Evolutionary conservation across 2,329 filamentous ascomycete genomes (phyloP), one percentile per base, ranked within the genome.

Genomic region (Hypoxylon sp.): DNA sequence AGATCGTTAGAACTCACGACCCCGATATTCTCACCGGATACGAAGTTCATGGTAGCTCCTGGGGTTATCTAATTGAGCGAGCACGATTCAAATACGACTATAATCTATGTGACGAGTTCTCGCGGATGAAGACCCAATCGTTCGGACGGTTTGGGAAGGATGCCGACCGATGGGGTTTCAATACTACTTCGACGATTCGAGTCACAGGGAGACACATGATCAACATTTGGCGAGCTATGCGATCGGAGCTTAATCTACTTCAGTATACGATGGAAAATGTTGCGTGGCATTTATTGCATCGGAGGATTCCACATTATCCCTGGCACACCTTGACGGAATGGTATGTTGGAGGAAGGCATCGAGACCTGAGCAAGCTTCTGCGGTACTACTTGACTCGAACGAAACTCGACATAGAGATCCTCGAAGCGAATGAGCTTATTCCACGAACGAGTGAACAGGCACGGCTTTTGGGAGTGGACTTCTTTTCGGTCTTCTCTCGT

Each of bases 251-350:
- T 28, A 97, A 94, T 72, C 82, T 99, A 28, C 85, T 97, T 10
- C 94, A 98, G 76, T 98, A 99, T 76, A 97, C 93, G 0, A 92
- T 98, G 89, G 96, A 98, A 79, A 98, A 97, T 74, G 93, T 98
- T 3, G 93, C 89, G 0, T 98, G 97, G 83, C 94, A 98, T 80
- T 80, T 98, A 0, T 85, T 99, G 1, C 94, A 97, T 73, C 89
- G 89, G 32, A 89, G 95, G 2, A 91, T 98, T 53, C 96, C 96
- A 5, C 93, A 97, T 77, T 98, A 97, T 77, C 85, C 90, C 1
- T 93, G 92, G 81, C 85, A 86, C 30, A 91, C 92, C 28, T 82
- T 99, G 69, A 97, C 95, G 0, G 80, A 80, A 43, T 99, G 95
- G 95, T 97, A 94, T 75, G 85, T 81, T 11, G 93, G 89, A 73